Base-by-base conservation (phyloP, 2,329 filamentous ascomycete genomes). In the Stagonosporopsis tanaceti region DNA sequence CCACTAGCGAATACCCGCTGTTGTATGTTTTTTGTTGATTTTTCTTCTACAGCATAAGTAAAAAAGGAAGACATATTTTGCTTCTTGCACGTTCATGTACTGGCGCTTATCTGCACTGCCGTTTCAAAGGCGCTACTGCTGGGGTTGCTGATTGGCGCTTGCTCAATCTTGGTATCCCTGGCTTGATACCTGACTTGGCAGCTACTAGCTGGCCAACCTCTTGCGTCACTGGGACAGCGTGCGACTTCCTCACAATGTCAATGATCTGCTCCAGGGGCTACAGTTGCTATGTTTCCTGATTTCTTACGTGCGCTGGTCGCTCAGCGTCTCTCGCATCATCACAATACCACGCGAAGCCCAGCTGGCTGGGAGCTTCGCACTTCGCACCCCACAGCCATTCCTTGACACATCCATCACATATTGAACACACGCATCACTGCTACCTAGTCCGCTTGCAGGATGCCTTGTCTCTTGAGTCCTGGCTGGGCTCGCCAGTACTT, bases 221-320 rank as follows among this genome's bases (percentile, higher is more conserved):
- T 69, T 66, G 65, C 67, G 66, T 70, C 66, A 70, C 65, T 40
- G 45, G 51, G 45, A 45, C 65, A 66, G 62, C 60, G 55, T 59
- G 62, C 60, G 57, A 65, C 66, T 70, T 59, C 67, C 65, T 67
- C 65, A 60, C 53, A 56, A 47, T 60, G 50, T 44, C 61, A 54
- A 56, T 59, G 59, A 65, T 63, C 60, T 59, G 48, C 66, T 53
- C 35, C 40, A 37, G 34, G 39, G 25, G 27, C 17, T 22, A 25
- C 28, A 34, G 32, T 52, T 48, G 51, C 54, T 42, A 61, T 61
- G 61, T 69, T 64, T 54, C 66, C 59, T 67, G 67, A 62, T 68
- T 68, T 55, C 20, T 17, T 39, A 35, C 51, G 46, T 44, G 37
- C 52, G 60, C 54, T 57, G 60, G 61, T 22, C 50, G 38, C 48